Percentiles rank a stretch among this genome's conserved stretches.
phyloP scores from a whole-genome alignment of 805 yeast genomes.

The Zygosaccharomyces bailii region DNA sequence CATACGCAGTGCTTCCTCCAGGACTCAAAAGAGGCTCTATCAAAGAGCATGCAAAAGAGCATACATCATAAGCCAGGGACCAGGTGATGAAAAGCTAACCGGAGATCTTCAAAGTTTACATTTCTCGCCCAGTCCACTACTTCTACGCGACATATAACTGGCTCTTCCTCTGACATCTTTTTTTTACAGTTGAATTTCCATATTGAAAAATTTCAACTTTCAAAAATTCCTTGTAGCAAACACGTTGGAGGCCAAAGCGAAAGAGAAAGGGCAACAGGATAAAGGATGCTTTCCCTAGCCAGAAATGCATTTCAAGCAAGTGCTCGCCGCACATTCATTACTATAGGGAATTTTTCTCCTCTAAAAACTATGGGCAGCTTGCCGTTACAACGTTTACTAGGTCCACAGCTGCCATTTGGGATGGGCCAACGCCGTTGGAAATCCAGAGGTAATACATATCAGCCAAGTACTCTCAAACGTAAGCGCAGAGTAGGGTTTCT shows the following conservation, averaged over 20 bases:
- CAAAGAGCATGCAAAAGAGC: constrained; percentile 22
- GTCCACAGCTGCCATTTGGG: constrained; percentile 15
- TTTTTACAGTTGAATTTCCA: too few relatives aligned
- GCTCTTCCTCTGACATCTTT: not conserved
- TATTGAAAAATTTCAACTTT: not conserved
- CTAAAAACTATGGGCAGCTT: constrained; percentile 12
- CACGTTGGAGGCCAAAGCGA: not conserved
- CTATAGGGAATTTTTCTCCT: constrained; percentile 22
- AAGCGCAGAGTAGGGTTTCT: constrained; percentile 88
- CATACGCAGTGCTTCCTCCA: constrained; percentile 8
- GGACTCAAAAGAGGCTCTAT: constrained; percentile 18
- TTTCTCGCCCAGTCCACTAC: constrained; percentile 9
- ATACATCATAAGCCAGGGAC: constrained; percentile 13
- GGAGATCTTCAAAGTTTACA: constrained; percentile 1
- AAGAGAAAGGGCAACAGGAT: constrained; percentile 4
- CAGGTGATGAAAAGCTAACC: not conserved
- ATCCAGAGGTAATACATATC: constrained; percentile 90
- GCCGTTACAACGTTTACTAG: constrained; percentile 9
- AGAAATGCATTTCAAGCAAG: constrained; percentile 14
- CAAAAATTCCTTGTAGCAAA: not conserved
- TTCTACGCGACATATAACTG: constrained; percentile 6
- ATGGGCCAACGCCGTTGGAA: constrained; percentile 57
- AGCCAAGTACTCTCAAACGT: constrained; percentile 86
- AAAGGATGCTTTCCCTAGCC: constrained; percentile 18
- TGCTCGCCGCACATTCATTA: constrained; percentile 18